Conservation (phyloP, 1,284 basidiomycete genomes). For the Polyporus tsugae region DNA sequence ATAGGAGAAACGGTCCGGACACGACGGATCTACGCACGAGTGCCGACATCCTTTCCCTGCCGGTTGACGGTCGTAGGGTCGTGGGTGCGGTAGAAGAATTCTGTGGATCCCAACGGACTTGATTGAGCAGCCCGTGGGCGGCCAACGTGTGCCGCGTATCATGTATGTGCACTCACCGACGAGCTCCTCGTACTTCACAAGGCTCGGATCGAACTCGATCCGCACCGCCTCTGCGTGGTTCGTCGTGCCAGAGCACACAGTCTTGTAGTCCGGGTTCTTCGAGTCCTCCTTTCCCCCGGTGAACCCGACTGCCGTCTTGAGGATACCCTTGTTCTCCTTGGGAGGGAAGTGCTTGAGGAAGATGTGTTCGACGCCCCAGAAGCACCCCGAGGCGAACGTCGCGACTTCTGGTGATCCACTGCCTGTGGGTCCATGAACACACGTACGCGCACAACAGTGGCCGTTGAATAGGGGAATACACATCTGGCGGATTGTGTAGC, state of each 20-base stretch:
- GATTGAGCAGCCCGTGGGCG: not conserved
- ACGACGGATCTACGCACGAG: conserved; percentile 61
- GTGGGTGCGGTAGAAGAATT: conserved; percentile 95
- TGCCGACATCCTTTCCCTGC: conserved; percentile 82
- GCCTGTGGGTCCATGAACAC: conserved; percentile 13
- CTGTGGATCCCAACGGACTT: conserved; percentile 47
- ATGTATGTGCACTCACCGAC: conserved; percentile 61
- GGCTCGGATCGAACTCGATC: conserved; percentile 85
- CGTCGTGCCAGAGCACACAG: conserved; percentile 86
- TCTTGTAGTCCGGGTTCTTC: conserved; percentile 70
- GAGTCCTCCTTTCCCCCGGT: conserved; percentile 75
- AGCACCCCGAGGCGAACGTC: conserved; percentile 79
- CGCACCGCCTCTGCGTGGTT: conserved; percentile 91
- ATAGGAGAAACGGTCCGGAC: not conserved
- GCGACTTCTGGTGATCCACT: conserved; percentile 60
- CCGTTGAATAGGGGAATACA: conserved; percentile 10
- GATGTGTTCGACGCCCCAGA: conserved; percentile 89
- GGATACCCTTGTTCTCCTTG: conserved; percentile 67
- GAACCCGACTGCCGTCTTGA: conserved; percentile 83
- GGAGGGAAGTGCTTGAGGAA: conserved; percentile 85
- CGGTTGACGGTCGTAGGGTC: conserved; percentile 88
- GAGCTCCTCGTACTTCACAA: conserved; percentile 84
- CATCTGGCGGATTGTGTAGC: not conserved
- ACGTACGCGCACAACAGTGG: not conserved
- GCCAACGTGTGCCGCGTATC: not conserved